phyloP scores from a whole-genome alignment of 441 rosid genomes.

The Cnidoscolus chayamansa region DNA sequence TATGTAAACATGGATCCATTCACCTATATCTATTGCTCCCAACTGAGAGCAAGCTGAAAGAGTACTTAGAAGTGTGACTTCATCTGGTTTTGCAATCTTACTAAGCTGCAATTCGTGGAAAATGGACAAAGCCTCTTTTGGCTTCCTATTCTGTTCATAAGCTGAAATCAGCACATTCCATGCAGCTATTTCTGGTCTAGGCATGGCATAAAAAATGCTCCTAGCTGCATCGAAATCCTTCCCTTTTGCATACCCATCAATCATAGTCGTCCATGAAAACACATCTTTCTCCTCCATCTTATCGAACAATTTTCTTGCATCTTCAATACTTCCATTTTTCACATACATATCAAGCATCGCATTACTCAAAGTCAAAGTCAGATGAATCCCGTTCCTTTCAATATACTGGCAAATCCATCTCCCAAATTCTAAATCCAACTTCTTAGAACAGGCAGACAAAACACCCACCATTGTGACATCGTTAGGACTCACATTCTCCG shows the following conservation, averaged over 20 bases:
- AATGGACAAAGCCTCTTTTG: conserved; percentile 56
- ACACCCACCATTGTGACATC: conserved; percentile 59
- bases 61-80: conserved; percentile 59
- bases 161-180: conserved; percentile 75
- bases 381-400: conserved; percentile 33
- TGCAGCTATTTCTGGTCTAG: conserved; percentile 48
- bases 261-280: conserved; percentile 67
- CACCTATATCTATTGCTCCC: conserved; percentile 57
- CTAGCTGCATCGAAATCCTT: conserved; percentile 50
- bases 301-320: conserved; percentile 51
- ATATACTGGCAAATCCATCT: conserved; percentile 44
- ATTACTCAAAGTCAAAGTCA: conserved; percentile 54
- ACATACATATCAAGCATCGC: conserved; percentile 67
- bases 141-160: conserved; percentile 60
- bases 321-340: conserved; percentile 64
- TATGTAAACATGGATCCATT: conserved; percentile 48
- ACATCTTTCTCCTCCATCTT: conserved; percentile 50
- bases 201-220: conserved; percentile 48
- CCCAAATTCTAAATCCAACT: conserved; percentile 50
- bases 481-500: conserved; percentile 47
- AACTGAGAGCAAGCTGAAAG: conserved; percentile 64
- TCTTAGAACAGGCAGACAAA: conserved; percentile 54
- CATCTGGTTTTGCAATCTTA: conserved; percentile 42
- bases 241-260: conserved; percentile 60
- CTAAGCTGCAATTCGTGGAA: conserved; percentile 53